A percentile compares a stretch with the other conserved stretches of the same genome.
phyloP scores from a whole-genome alignment of 192 early-diverging fungal genomes.

The Backusella mclennaniae region DNA sequence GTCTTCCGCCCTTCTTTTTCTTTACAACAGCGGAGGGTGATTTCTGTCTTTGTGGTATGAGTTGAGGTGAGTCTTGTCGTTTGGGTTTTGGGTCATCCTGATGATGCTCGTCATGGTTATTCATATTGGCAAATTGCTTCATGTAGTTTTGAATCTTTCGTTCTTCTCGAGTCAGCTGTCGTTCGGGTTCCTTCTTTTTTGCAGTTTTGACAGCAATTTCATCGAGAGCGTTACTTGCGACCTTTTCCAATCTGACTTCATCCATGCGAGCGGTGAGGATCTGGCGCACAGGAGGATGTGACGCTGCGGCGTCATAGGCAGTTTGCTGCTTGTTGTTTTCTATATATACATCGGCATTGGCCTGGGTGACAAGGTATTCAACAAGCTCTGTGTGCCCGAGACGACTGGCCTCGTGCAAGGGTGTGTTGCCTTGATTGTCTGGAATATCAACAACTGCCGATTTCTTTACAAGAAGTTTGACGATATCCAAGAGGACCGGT shows the following conservation, averaged over 20 bases:
- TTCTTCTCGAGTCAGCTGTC: conserved; percentile 58
- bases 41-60: neutral
- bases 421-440: conserved; percentile 53
- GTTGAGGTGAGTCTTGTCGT: neutral
- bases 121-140: conserved; percentile 53
- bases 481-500: conserved; percentile 33
- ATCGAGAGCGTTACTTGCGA: conserved; percentile 13
- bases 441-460: conserved; percentile 52
- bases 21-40: neutral
- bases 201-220: conserved; percentile 1
- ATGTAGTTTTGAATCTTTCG: conserved; percentile 65
- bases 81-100: neutral
- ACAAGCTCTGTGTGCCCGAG: conserved; percentile 53
- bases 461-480: conserved; percentile 45
- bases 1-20: neutral
- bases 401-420: conserved; percentile 65
- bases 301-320: conserved; percentile 46
- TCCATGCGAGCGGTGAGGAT: conserved; percentile 14
- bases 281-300: neutral
- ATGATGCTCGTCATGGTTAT: conserved; percentile 39
- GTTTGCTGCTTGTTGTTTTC: conserved; percentile 51
- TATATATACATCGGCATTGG: conserved; percentile 40
- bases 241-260: conserved; percentile 15
- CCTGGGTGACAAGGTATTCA: conserved; percentile 38
- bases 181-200: conserved; percentile 5